Percentiles rank a stretch among this genome's conserved stretches.
These are phyloP conservation scores for Apophysomyces trapeziformis DNA, from an alignment of 371 early-diverging fungal genomes.

Conservation along the genomic window DNA sequence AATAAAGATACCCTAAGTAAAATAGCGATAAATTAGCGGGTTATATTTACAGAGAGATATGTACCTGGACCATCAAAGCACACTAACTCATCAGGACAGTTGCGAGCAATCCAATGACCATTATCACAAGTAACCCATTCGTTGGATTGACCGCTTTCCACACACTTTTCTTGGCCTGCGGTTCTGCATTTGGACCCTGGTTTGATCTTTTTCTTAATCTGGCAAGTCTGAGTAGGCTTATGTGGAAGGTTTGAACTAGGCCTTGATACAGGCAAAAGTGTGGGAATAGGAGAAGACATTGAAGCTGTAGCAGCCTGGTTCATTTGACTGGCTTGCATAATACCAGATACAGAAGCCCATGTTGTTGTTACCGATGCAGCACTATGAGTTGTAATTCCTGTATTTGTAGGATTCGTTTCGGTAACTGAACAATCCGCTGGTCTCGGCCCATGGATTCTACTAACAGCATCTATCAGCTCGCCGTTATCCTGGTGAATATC, in stretches of 20 bases:
- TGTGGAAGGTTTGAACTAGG: not conserved
- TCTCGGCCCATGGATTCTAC: slow-evolving; percentile 37
- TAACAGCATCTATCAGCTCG: slow-evolving; percentile 52
- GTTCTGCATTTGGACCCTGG: slow-evolving; percentile 16
- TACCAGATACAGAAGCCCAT: slow-evolving; percentile 7
- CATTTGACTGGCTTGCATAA: slow-evolving; percentile 3
- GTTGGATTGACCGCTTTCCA: slow-evolving; percentile 20
- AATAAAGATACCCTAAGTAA: not conserved
- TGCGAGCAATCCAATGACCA: slow-evolving; percentile 34
- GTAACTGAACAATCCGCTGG: slow-evolving; percentile 22
- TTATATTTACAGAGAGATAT: not conserved
- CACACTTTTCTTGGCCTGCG: slow-evolving; percentile 33
- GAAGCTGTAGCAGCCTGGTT: slow-evolving; percentile 7
- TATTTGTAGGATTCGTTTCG: not conserved
- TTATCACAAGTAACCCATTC: slow-evolving; percentile 40
- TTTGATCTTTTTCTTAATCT: not conserved
- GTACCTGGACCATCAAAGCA: slow-evolving; percentile 27
- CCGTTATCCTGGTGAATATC: slow-evolving; percentile 60
- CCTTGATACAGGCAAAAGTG: not conserved
- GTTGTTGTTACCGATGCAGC: slow-evolving; percentile 5
- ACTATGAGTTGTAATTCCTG: slow-evolving; percentile 1
- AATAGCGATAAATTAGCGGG: not conserved
- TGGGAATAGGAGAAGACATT: not conserved
- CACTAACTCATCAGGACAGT: slow-evolving; percentile 29
- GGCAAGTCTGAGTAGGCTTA: not conserved